Percentiles rank a stretch among this genome's conserved stretches.
Conservation (phyloP, 768 basidiomycete genomes). For the Krasilnikovozyma curviuscula region DNA sequence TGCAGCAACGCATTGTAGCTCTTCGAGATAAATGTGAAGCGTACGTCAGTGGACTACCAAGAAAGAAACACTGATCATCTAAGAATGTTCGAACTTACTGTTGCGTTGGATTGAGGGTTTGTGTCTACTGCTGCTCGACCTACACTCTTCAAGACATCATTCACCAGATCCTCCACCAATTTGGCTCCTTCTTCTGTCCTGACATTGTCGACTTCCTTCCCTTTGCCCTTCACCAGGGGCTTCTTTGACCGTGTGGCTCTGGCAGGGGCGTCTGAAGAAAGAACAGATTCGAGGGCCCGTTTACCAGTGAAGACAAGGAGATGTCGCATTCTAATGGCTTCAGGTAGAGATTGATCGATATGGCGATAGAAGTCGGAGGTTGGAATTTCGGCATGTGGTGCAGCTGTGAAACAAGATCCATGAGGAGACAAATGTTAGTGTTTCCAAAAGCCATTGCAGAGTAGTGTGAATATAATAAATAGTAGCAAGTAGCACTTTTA, state of each 20-base stretch:
- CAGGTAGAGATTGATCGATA: conserved; percentile 7
- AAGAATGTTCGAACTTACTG: not conserved
- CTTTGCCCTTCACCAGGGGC: conserved; percentile 8
- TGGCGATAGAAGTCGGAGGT: conserved; percentile 8
- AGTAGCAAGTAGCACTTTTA: no score
- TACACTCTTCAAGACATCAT: conserved; percentile 5
- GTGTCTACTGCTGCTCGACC: conserved; percentile 8
- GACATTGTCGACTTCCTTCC: not conserved
- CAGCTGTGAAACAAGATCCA: not conserved
- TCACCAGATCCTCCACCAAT: conserved; percentile 2
- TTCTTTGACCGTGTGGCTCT: not conserved
- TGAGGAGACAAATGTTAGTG: not conserved
- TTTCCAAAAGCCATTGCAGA: not conserved
- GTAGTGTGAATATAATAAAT: not conserved
- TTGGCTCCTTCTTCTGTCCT: not conserved
- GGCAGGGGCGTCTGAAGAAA: not conserved
- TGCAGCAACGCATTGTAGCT: no score
- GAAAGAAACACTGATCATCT: not conserved
- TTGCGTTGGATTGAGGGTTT: conserved; percentile 6
- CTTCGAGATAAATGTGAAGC: not conserved
- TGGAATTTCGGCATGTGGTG: conserved; percentile 3
- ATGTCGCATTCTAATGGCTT: conserved; percentile 11
- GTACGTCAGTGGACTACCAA: no score
- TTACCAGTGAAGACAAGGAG: conserved; percentile 12
- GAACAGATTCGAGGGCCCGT: not conserved